A percentile compares a stretch with the other conserved stretches of the same genome.
phyloP scores from a whole-genome alignment of 73 alveolate species.

The Paramecium primaurelia region DNA sequence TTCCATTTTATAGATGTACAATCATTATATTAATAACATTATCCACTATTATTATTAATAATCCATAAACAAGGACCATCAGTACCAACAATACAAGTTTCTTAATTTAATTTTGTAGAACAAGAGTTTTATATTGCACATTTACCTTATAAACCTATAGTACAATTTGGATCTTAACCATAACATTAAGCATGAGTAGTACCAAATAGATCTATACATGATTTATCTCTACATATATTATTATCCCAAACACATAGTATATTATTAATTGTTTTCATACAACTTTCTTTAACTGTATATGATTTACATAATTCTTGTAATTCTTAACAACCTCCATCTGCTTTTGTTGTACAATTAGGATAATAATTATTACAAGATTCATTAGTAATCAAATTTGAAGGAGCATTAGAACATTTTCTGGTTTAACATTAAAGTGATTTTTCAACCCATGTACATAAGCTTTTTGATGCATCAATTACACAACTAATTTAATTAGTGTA shows the following conservation, averaged over 20 bases:
- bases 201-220: not conserved
- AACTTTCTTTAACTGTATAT: not conserved
- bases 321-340: not conserved
- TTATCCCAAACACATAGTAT: not conserved
- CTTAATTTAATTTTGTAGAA: not conserved
- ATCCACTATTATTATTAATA: not conserved
- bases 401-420: slow-evolving; percentile 22
- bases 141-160: not conserved
- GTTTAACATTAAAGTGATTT: not conserved
- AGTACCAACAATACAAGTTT: not conserved
- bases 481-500: not conserved
- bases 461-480: not conserved
- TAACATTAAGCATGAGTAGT: not conserved
- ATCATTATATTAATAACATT: slow-evolving; percentile 3
- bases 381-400: not conserved
- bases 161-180: not conserved
- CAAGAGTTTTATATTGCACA: not conserved
- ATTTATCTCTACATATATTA: not conserved
- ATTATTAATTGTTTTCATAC: not conserved
- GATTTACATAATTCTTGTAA: not conserved
- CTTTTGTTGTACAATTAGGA: not conserved
- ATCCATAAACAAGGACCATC: slow-evolving; percentile 46
- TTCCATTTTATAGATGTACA: not conserved
- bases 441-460: not conserved
- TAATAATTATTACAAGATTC: not conserved